Conservation (phyloP, 2,329 filamentous ascomycete species). For the Pseudogymnoascus sp. region DNA sequence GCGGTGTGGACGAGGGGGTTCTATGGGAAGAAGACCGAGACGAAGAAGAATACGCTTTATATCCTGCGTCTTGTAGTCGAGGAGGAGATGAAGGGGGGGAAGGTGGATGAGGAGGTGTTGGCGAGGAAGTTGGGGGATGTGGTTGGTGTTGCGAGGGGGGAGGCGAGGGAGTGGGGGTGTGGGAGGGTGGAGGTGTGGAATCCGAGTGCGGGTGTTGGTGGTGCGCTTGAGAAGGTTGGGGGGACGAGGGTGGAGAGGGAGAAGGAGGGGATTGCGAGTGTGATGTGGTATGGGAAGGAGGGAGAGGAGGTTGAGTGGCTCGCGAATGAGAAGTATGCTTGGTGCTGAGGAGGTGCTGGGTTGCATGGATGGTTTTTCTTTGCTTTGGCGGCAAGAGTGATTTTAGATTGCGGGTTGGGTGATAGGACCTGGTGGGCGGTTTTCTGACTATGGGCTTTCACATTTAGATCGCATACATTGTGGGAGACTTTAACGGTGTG, state of each 20-base stretch:
- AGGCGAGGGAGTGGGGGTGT: constrained; percentile 66
- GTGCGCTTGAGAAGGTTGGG: constrained; percentile 39
- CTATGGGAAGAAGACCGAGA: constrained; percentile 42
- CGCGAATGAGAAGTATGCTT: constrained; percentile 68
- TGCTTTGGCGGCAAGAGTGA: neutral
- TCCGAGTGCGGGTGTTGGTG: constrained; percentile 48
- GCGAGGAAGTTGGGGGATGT: constrained; percentile 51
- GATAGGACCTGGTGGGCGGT: neutral
- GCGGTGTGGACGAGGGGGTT: constrained; percentile 64
- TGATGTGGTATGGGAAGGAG: constrained; percentile 60
- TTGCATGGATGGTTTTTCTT: neutral
- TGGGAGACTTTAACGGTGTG: neutral
- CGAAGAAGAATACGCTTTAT: constrained; percentile 54
- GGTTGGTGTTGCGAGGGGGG: constrained; percentile 55
- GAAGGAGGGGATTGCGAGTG: constrained; percentile 58
- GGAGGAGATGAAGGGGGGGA: constrained; percentile 33
- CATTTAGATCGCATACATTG: neutral
- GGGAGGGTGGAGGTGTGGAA: constrained; percentile 76
- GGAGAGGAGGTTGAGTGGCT: constrained; percentile 58
- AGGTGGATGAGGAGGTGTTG: constrained; percentile 35
- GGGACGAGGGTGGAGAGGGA: constrained; percentile 48
- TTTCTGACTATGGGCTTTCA: neutral
- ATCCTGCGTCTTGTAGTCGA: constrained; percentile 64
- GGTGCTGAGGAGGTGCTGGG: constrained; percentile 47
- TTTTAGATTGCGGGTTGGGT: neutral